These are phyloP conservation scores for Smittium culicis DNA, from an alignment of 371 early-diverging fungal species.

Conservation along the genomic window DNA sequence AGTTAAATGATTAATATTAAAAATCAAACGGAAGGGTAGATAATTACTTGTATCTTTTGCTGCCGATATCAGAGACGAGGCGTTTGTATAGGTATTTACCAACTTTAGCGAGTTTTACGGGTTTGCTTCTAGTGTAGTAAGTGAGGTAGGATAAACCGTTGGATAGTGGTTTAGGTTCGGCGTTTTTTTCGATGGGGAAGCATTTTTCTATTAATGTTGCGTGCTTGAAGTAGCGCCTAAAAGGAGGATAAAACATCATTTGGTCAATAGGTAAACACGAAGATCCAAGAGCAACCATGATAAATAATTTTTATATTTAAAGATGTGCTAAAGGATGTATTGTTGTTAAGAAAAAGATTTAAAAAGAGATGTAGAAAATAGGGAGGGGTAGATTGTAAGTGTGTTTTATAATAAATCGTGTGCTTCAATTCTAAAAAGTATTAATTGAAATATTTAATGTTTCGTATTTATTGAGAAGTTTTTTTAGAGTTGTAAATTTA, in stretches of 20 bases:
- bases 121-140: constrained; percentile 78
- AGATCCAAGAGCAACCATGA: no score
- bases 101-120: constrained; percentile 83
- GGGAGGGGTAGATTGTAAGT: no score
- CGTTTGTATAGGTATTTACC: constrained; percentile 69
- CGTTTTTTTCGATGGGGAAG: constrained; percentile 65
- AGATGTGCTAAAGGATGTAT: no score
- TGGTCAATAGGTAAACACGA: not conserved
- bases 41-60: constrained; percentile 44
- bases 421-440: no score
- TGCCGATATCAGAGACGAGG: constrained; percentile 49
- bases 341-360: no score
- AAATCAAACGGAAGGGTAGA: constrained; percentile 60
- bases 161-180: constrained; percentile 57
- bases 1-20: no score
- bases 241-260: constrained; percentile 15
- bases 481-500: no score
- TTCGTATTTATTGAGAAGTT: no score
- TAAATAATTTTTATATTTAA: no score
- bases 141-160: constrained; percentile 75
- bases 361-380: no score
- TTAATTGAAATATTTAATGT: no score
- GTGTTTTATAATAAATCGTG: no score
- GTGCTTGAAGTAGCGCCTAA: constrained; percentile 62
- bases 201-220: constrained; percentile 81